These are phyloP conservation scores for Heliophila coronopifolia DNA, from an alignment of 441 rosid species.

Conservation along the genomic window DNA sequence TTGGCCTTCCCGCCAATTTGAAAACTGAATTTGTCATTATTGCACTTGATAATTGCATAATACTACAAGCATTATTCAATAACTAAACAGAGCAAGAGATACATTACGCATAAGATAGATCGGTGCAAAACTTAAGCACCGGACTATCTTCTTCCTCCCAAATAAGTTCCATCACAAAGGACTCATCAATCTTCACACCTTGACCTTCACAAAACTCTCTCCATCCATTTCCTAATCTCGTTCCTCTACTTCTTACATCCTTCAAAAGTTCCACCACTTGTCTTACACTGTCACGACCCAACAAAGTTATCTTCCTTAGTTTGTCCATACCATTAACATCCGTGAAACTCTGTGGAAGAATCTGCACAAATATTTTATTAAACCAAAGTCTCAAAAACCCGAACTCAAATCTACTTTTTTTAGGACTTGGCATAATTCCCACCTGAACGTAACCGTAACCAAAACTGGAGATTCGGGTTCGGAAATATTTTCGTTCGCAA, in stretches of 20 bases:
- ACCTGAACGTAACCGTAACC: too few species aligned
- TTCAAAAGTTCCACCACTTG: neutral
- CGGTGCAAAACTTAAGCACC: constrained; percentile 11
- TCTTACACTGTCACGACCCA: constrained; percentile 8
- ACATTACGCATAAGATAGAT: too few species aligned
- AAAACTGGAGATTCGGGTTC: too few species aligned
- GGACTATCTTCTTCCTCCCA: constrained; percentile 1
- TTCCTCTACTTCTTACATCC: neutral
- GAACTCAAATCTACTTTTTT: too few species aligned
- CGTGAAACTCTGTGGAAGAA: constrained; percentile 5
- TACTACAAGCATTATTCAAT: too few species aligned
- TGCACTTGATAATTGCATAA: too few species aligned
- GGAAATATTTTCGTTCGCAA: too few species aligned
- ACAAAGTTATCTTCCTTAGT: constrained; percentile 6
- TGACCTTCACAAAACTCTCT: constrained; percentile 16
- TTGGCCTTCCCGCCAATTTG: too few species aligned
- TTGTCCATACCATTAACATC: constrained; percentile 10
- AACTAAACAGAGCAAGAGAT: too few species aligned
- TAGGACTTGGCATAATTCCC: too few species aligned
- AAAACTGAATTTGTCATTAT: too few species aligned
- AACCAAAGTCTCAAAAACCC: too few species aligned
- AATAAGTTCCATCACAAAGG: constrained; percentile 18
- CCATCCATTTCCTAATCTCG: constrained; percentile 24
- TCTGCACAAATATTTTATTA: constrained; percentile 13
- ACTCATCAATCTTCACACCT: constrained; percentile 5